Evolutionary conservation across 139 green algal species (phyloP), one percentile per base, ranked within the genome.

Genomic region (Penium margaritaceum): DNA sequence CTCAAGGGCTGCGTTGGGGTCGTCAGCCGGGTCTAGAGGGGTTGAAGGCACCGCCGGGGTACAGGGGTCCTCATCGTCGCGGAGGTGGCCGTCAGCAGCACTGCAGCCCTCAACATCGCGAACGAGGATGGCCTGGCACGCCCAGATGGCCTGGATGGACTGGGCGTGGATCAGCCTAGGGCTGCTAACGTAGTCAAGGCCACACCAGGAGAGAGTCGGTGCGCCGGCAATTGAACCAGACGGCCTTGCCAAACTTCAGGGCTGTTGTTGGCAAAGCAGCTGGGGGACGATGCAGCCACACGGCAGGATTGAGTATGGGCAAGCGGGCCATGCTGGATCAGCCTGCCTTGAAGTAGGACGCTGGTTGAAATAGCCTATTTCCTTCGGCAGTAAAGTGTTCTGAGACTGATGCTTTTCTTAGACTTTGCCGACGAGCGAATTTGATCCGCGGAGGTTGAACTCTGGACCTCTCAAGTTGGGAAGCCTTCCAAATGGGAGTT

Each of bases 171-270:
- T 79, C 24, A 90, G 85, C 70, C 34, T 67, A 44, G 85, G 29
- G 81, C 88, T 89, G 77, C 86, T 86, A 32, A 92, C 84, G 84
- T 91, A 92, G 84, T 91, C 81, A 17, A 92, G 84, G 65, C 90
- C 92, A 35, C 88, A 87, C 54, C 84, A 78, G 43, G 72, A 63
- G 84, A 97, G 96, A 88, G 97, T 96, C 81, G 90, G 82, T 60
- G 90, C 85, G 47, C 92, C 92, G 77, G 90, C 91, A n/a, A 90
- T 97, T 97, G 85, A 92, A 97, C 92, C 92, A 97, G 5, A 76
- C 54, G 33, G 74, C 53, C 67, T 81, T 34, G 15, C 74, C 74
- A 70, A 81, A 69, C 24, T 71, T 71, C 71, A 70, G 34, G 33
- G n/a, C 70, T 60, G 70, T 39, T 77, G 55, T 77, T 75, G 60